These are phyloP conservation scores for Candida krabiensis DNA, from an alignment of 805 yeast species.

Conservation along the genomic window DNA sequence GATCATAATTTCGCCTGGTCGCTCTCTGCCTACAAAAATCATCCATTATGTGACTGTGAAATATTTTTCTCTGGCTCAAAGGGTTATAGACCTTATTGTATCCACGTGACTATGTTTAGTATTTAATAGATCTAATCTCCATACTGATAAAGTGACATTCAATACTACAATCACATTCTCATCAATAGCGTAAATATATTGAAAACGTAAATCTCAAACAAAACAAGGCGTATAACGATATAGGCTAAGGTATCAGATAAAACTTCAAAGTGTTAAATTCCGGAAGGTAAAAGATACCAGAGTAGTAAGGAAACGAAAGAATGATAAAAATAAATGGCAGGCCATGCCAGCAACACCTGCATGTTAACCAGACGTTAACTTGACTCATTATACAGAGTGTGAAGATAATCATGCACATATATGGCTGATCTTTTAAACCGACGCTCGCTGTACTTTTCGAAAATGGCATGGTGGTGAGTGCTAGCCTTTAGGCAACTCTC, in stretches of 20 bases:
- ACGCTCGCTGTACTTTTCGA: slow-evolving; percentile 85
- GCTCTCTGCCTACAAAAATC: slow-evolving; percentile 2
- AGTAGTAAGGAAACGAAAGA: slow-evolving; percentile 3
- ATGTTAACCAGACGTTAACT: too few species aligned
- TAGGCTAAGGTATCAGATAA: too few species aligned
- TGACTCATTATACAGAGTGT: slow-evolving; percentile 26
- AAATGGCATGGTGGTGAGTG: slow-evolving; percentile 74
- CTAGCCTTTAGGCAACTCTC: slow-evolving; percentile 64
- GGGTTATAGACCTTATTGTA: too few species aligned
- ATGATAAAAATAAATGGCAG: too few species aligned
- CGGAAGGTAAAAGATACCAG: neutral
- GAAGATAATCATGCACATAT: slow-evolving; percentile 76
- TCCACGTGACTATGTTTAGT: too few species aligned
- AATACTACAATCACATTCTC: too few species aligned
- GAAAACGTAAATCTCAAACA: slow-evolving; percentile 9
- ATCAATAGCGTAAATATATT: slow-evolving; percentile 12
- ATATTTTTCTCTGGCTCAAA: slow-evolving; percentile 10
- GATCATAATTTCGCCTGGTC: neutral
- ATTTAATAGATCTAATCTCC: too few species aligned
- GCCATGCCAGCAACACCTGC: too few species aligned
- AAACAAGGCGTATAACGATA: slow-evolving; percentile 5
- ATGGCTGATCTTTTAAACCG: slow-evolving; percentile 76
- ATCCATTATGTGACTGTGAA: slow-evolving; percentile 4
- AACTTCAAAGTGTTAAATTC: neutral
- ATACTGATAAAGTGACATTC: too few species aligned